Evolutionary conservation across 2,329 filamentous ascomycete genomes (phyloP).

Genomic region (Colletotrichum neosansevieriae): DNA sequence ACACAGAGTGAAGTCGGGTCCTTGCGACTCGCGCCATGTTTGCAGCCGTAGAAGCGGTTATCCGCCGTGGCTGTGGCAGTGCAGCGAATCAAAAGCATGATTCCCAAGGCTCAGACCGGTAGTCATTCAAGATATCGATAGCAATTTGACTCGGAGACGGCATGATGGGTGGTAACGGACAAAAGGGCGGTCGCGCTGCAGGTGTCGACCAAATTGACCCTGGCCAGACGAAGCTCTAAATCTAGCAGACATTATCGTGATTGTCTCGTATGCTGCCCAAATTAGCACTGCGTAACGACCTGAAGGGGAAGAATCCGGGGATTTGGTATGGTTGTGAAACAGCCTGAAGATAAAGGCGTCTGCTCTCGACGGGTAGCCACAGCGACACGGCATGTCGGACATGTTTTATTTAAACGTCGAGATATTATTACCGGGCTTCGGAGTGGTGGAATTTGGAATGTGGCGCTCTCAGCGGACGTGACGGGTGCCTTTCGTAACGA

Average conservation of each 20-base stretch:
- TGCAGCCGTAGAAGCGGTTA: not conserved
- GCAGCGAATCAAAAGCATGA: not conserved
- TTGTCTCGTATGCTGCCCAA: not conserved
- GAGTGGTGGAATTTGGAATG: conserved; percentile 12
- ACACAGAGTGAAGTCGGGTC: not conserved
- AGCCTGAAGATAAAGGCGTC: conserved; percentile 28
- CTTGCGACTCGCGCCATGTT: not conserved
- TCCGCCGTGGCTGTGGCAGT: conserved; percentile 14
- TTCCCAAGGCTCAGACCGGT: not conserved
- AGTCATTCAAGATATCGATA: not conserved
- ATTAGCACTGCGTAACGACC: not conserved
- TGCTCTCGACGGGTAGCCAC: not conserved
- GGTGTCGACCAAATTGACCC: conserved; percentile 1
- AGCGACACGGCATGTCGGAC: conserved; percentile 8
- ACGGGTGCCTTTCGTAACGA: conserved; percentile 3
- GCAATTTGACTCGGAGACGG: not conserved
- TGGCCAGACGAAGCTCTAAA: conserved; percentile 5
- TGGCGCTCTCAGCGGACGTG: conserved; percentile 7
- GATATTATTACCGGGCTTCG: conserved; percentile 15
- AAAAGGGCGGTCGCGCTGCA: conserved; percentile 12
- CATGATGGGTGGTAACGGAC: not conserved
- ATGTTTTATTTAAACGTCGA: conserved; percentile 29
- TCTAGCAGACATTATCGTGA: conserved; percentile 15
- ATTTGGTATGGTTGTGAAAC: conserved; percentile 22
- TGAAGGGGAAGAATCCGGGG: conserved; percentile 22